A percentile compares a stretch with the other conserved stretches of the same genome.
phyloP scores from a whole-genome alignment of 805 yeast species.

The Ogataea trehaloabstinens region DNA sequence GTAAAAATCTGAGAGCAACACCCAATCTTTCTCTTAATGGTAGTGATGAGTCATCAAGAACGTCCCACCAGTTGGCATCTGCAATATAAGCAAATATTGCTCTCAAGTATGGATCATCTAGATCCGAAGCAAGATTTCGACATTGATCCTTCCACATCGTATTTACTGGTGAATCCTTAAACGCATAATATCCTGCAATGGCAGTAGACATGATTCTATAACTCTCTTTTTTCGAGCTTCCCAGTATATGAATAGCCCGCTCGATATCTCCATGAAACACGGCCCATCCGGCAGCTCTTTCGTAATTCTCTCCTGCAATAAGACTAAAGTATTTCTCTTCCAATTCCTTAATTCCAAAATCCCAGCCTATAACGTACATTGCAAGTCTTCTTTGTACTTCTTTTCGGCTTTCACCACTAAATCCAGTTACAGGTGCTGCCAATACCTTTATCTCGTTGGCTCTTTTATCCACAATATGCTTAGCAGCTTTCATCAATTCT shows the following conservation, averaged over 20 bases:
- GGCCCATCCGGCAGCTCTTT: conserved; percentile 98
- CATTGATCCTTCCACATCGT: conserved; percentile 94
- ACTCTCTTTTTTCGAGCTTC: conserved; percentile 68
- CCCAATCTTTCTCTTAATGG: conserved; percentile 89
- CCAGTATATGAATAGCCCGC: conserved; percentile 75
- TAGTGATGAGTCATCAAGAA: conserved; percentile 81
- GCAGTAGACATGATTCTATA: conserved; percentile 86
- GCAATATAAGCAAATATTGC: conserved; percentile 93
- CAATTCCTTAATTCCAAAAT: conserved; percentile 69
- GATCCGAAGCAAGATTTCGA: conserved; percentile 79
- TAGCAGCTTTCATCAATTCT: conserved; percentile 49
- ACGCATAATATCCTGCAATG: conserved; percentile 82
- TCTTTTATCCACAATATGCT: conserved; percentile 43
- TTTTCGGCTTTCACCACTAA: conserved; percentile 44
- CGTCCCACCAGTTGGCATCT: conserved; percentile 96
- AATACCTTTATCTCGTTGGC: conserved; percentile 46
- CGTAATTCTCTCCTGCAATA: conserved; percentile 57
- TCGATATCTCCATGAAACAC: conserved; percentile 88
- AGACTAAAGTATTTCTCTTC: conserved; percentile 64
- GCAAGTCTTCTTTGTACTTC: conserved; percentile 74
- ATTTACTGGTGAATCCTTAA: conserved; percentile 54
- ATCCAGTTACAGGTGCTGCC: conserved; percentile 40
- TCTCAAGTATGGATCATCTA: conserved; percentile 84
- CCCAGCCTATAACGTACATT: conserved; percentile 88
- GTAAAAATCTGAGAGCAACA: conserved; percentile 80